A percentile compares a stretch with the other conserved stretches of the same genome.
These are phyloP conservation scores for Lipomyces orientalis DNA, from an alignment of 805 yeast species.

Conservation along the genomic window DNA sequence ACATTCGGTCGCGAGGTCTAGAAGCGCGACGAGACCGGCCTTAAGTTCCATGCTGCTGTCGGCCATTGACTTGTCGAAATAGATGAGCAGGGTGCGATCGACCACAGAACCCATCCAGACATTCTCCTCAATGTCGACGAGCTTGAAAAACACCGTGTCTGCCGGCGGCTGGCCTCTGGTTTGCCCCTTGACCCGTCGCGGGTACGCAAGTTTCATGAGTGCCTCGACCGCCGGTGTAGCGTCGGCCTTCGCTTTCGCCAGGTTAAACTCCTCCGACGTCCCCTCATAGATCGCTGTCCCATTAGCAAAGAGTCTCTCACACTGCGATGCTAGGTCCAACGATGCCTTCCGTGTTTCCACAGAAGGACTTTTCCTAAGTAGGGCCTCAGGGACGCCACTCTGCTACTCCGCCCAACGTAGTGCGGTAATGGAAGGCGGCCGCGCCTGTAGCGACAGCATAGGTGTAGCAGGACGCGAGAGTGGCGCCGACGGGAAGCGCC, in stretches of 20 bases:
- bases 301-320: slow-evolving; percentile 42
- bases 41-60: slow-evolving; percentile 25
- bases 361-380: slow-evolving; percentile 38
- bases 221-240: slow-evolving; percentile 29
- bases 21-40: slow-evolving; percentile 36
- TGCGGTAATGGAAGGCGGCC: slow-evolving; percentile 38
- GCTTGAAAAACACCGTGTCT: slow-evolving; percentile 25
- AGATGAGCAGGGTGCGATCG: slow-evolving; percentile 33
- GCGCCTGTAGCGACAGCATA: slow-evolving; percentile 35
- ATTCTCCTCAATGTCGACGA: slow-evolving; percentile 32
- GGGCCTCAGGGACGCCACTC: slow-evolving; percentile 45
- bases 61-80: slow-evolving; percentile 33
- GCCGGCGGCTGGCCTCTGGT: slow-evolving; percentile 1
- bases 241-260: background rate
- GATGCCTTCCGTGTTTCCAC: slow-evolving; percentile 40
- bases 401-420: slow-evolving; percentile 41
- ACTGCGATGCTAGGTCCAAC: slow-evolving; percentile 40
- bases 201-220: slow-evolving; percentile 30
- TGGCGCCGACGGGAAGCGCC: slow-evolving; percentile 24
- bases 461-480: slow-evolving; percentile 39
- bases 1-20: slow-evolving; percentile 40
- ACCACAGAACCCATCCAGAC: slow-evolving; percentile 37
- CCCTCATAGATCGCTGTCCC: slow-evolving; percentile 38
- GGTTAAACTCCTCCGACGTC: slow-evolving; percentile 13
- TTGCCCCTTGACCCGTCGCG: slow-evolving; percentile 15